Evolutionary conservation across 2,329 filamentous ascomycete species (phyloP).

Genomic region (Colletotrichum sp.): DNA sequence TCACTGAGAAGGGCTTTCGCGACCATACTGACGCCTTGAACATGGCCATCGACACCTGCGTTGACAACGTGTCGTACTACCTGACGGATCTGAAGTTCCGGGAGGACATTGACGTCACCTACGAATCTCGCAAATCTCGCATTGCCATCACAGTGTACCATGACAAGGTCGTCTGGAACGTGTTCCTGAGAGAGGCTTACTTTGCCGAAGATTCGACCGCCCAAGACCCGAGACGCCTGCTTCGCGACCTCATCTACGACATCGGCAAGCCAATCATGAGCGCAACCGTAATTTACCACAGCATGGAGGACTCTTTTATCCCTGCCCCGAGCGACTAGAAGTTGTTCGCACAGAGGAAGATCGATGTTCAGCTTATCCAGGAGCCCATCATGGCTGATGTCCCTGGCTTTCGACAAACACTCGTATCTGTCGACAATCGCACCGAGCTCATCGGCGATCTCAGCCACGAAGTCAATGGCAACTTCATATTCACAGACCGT

Average conservation of each 20-base stretch:
- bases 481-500: not conserved
- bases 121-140: slow-evolving; percentile 1
- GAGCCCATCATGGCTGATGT: not conserved
- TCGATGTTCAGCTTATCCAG: not conserved
- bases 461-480: not conserved
- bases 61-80: not conserved
- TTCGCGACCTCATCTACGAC: not conserved
- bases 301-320: not conserved
- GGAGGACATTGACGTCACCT: slow-evolving; percentile 12
- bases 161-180: slow-evolving; percentile 11
- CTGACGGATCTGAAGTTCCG: slow-evolving; percentile 3
- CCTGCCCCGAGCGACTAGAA: slow-evolving; percentile 3
- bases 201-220: not conserved
- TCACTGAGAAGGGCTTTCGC: not conserved
- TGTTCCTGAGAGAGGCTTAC: slow-evolving; percentile 7
- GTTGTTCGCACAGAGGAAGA: slow-evolving; percentile 2
- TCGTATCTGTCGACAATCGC: not conserved
- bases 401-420: not conserved
- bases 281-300: not conserved
- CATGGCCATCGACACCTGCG: not conserved
- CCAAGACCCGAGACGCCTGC: not conserved
- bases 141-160: slow-evolving; percentile 10
- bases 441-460: not conserved
- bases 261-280: not conserved
- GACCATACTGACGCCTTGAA: not conserved